A percentile compares a stretch with the other conserved stretches of the same genome.
phyloP scores from a whole-genome alignment of 108 stramenopile genomes.

The Fragilaria crotonensis region DNA sequence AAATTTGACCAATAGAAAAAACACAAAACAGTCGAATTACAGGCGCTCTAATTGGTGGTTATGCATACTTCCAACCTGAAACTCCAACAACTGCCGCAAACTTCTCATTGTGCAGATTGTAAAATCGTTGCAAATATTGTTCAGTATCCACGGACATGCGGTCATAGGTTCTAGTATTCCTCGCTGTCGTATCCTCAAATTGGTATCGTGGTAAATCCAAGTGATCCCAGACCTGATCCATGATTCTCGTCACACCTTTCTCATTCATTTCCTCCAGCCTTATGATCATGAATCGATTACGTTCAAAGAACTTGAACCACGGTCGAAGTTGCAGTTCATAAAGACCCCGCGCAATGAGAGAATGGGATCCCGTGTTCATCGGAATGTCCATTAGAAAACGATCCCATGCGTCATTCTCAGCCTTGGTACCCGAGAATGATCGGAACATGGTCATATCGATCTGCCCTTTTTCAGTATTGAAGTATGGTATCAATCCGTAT shows the following conservation, averaged over 20 bases:
- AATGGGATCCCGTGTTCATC: conserved; percentile 80
- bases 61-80: too few relatives aligned
- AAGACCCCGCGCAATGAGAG: conserved; percentile 81
- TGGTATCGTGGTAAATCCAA: conserved; percentile 53
- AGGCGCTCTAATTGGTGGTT: too few relatives aligned
- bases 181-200: conserved; percentile 33
- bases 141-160: background rate
- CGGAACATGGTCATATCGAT: conserved; percentile 46
- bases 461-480: conserved; percentile 42
- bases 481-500: conserved; percentile 77
- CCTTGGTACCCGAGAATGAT: conserved; percentile 34
- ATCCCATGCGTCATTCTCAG: conserved; percentile 66
- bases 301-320: conserved; percentile 80
- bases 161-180: conserved; percentile 39
- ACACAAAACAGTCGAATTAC: too few relatives aligned
- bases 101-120: conserved; percentile 17
- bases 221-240: conserved; percentile 60
- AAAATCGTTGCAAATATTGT: conserved; percentile 16
- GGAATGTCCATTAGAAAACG: conserved; percentile 66
- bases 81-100: conserved; percentile 9
- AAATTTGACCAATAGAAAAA: too few relatives aligned
- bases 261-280: conserved; percentile 74
- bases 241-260: conserved; percentile 27
- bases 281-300: conserved; percentile 64
- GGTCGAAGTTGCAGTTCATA: conserved; percentile 89